phyloP scores from a whole-genome alignment of 2,329 filamentous ascomycete species.

The Fusarium sp. region DNA sequence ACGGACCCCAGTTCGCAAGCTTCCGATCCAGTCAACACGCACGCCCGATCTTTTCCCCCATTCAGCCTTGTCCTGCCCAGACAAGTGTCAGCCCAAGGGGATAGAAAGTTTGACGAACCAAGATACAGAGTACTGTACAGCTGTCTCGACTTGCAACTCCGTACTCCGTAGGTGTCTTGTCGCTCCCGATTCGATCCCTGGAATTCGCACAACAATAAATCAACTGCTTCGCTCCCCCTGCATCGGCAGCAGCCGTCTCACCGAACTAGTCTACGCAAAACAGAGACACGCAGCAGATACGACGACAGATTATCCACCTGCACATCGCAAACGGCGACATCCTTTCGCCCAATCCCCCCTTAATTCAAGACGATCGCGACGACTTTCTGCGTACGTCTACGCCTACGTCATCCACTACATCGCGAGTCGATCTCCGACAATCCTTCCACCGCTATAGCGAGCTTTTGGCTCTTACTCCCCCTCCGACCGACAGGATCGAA shows the following conservation, averaged over 20 bases:
- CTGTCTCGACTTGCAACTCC: slow-evolving; percentile 1
- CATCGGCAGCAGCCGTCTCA: slow-evolving; percentile 37
- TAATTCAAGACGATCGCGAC: slow-evolving; percentile 26
- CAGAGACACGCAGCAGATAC: slow-evolving; percentile 41
- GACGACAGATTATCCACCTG: slow-evolving; percentile 13
- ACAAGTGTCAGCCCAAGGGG: slow-evolving; percentile 32
- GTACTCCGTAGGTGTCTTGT: slow-evolving; percentile 7
- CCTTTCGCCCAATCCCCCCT: slow-evolving; percentile 9
- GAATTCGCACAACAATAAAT: slow-evolving; percentile 25
- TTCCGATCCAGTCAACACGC: slow-evolving; percentile 31
- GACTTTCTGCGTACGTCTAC: slow-evolving; percentile 16
- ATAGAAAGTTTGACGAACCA: slow-evolving; percentile 31
- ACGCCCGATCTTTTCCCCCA: slow-evolving; percentile 27
- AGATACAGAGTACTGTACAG: slow-evolving; percentile 10
- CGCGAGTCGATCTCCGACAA: slow-evolving; percentile 18
- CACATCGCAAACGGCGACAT: slow-evolving; percentile 19
- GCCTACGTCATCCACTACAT: slow-evolving; percentile 2
- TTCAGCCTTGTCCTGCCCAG: slow-evolving; percentile 33
- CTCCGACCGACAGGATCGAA: slow-evolving; percentile 11
- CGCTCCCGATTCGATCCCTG: slow-evolving; percentile 20
- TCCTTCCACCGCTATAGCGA: slow-evolving; percentile 14
- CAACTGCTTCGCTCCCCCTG: slow-evolving; percentile 36
- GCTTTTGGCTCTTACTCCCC: slow-evolving; percentile 18
- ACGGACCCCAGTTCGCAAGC: slow-evolving; percentile 28
- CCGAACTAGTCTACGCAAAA: slow-evolving; percentile 36